Conservation (phyloP, 2,329 filamentous ascomycete genomes). For the Lasiodiplodia gonubiensis region DNA sequence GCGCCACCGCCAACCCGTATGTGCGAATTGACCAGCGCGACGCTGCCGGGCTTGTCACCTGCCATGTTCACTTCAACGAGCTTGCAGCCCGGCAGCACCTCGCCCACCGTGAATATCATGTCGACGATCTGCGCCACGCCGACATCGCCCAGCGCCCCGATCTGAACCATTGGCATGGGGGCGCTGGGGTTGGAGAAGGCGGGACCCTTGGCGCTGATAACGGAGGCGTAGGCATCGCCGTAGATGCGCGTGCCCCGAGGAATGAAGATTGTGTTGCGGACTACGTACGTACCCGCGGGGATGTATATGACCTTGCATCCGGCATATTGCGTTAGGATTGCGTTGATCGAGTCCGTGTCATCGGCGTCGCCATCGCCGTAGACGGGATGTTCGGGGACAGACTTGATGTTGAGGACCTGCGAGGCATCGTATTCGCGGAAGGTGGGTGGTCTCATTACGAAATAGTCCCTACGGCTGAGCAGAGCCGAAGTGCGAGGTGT, state of each 20-base stretch:
- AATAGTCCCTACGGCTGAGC: conserved; percentile 1
- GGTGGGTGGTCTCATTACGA: conserved; percentile 26
- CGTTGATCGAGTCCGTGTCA: conserved; percentile 25
- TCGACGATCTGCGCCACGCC: conserved; percentile 34
- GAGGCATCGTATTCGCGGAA: conserved; percentile 15
- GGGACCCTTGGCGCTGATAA: conserved; percentile 32
- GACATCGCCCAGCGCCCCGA: conserved; percentile 32
- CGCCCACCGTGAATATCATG: conserved; percentile 33
- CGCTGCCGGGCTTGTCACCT: conserved; percentile 52
- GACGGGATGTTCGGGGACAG: conserved; percentile 1
- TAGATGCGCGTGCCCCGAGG: conserved; percentile 31
- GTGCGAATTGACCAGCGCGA: conserved; percentile 49
- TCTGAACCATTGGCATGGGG: conserved; percentile 32
- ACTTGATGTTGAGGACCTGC: conserved; percentile 28
- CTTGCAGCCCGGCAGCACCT: conserved; percentile 26
- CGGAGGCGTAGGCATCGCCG: conserved; percentile 32
- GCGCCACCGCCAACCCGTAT: conserved; percentile 45
- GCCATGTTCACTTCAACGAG: conserved; percentile 57
- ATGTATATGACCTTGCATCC: conserved; percentile 30
- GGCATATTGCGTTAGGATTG: conserved; percentile 17
- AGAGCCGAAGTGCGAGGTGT: conserved; percentile 2
- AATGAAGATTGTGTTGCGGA: conserved; percentile 32
- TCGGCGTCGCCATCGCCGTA: conserved; percentile 24
- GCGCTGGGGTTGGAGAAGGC: conserved; percentile 31
- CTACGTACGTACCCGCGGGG: conserved; percentile 33